phyloP scores from a whole-genome alignment of 73 alveolate species.

The Uronychia setigera region DNA sequence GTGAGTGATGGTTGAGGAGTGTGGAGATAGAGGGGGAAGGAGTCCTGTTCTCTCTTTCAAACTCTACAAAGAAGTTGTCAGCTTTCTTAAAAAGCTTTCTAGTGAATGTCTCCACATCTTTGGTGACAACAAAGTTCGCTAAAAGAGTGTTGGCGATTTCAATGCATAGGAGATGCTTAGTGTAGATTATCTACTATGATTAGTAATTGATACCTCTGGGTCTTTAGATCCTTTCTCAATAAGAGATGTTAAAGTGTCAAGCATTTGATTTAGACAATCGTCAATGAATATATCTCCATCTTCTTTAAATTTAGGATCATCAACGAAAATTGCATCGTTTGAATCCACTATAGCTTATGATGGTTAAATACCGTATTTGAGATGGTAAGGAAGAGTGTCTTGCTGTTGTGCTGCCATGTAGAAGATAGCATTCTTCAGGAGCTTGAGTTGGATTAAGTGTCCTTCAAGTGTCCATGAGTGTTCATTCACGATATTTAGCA shows the following conservation, averaged over 20 bases:
- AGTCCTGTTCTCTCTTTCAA: slow-evolving; percentile 12
- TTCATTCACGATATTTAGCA: slow-evolving; percentile 63
- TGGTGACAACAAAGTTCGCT: slow-evolving; percentile 11
- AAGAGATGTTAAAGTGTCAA: slow-evolving; percentile 25
- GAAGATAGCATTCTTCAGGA: slow-evolving; percentile 59
- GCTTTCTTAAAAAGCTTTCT: slow-evolving; percentile 60
- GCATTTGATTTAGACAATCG: slow-evolving; percentile 31
- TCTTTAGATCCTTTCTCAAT: slow-evolving; percentile 21
- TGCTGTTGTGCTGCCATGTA: slow-evolving; percentile 78
- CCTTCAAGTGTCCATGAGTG: slow-evolving; percentile 64
- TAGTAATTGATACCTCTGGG: slow-evolving; percentile 9
- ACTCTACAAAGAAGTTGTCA: slow-evolving; percentile 40
- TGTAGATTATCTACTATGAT: slow-evolving; percentile 3
- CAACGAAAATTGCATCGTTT: slow-evolving; percentile 90
- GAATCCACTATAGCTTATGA: slow-evolving; percentile 74
- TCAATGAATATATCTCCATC: slow-evolving; percentile 67
- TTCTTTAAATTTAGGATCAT: slow-evolving; percentile 74
- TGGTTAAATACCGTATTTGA: slow-evolving; percentile 34
- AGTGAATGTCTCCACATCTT: slow-evolving; percentile 37
- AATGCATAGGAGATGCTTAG: slow-evolving; percentile 5
- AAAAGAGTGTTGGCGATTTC: slow-evolving; percentile 20
- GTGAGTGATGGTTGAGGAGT: slow-evolving; percentile 4
- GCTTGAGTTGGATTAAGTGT: slow-evolving; percentile 49
- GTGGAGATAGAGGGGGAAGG: slow-evolving; percentile 9
- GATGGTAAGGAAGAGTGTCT: slow-evolving; percentile 75